Evolutionary conservation across 345 rosid genomes (phyloP), one percentile per base, ranked within the genome.

Genomic region (Lagerstroemia speciosa): DNA sequence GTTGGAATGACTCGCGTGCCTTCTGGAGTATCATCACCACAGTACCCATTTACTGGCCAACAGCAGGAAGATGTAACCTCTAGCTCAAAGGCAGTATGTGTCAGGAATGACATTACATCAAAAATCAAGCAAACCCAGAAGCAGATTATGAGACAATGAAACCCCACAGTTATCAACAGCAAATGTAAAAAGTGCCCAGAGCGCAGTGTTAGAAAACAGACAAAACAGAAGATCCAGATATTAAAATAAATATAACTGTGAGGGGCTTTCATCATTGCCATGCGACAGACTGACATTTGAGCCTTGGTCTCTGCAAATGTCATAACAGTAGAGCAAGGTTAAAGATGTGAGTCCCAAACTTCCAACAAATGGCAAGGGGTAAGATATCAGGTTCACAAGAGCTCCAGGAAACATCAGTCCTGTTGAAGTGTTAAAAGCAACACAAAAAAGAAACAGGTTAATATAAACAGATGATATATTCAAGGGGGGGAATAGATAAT

Each of bases 271-370:
- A 32, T 34, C 32, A 57, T 46, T 33, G 75, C 66, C 68, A 69
- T 66, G 17, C 61, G 60, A 57, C 68, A 73, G 78, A 72, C 69
- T 62, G 84, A 82, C 70, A 76, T 75, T 71, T 77, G 64, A 74
- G 80, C 81, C 75, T 76, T 78, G 75, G 68, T 83, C 86, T 90
- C 98, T 95, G 99, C 99, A 95, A 86, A 91, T 87, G 85, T 86
- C 88, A 95, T 81, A 92, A 92, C 86, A 94, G 90, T 86, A 92
- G 83, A 92, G 82, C 94, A 95, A 88, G 96, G 92, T 95, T 88
- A 95, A 87, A 82, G 89, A 86, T 74, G 98, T 89, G 98, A 95
- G 96, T 92, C 96, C 93, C 92, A 92, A 88, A 94, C 99, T 91
- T 86, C 95, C 93, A 93, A 93, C 88, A 91, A 87, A 83, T 83